Conservation (phyloP, 352 stramenopile species). For the Globisporangium canariense region DNA sequence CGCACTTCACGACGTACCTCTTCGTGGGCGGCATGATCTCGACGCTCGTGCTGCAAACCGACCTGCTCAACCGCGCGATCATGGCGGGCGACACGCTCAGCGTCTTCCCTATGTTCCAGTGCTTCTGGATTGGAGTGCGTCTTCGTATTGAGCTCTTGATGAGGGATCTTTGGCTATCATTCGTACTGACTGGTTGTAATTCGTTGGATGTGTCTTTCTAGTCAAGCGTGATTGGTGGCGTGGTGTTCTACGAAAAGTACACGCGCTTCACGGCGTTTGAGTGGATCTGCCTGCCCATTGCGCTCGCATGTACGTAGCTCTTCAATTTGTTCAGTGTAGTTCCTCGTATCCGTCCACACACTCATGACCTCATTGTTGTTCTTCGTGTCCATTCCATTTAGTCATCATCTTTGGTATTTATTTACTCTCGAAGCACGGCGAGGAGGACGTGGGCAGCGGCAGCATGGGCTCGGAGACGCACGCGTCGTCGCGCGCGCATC, state of each 20-base stretch:
- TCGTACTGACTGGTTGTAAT: constrained; percentile 13
- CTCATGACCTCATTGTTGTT: background rate
- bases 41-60: constrained; percentile 80
- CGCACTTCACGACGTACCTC: constrained; percentile 82
- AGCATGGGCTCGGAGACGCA: constrained; percentile 25
- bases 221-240: constrained; percentile 79
- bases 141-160: background rate
- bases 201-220: constrained; percentile 20
- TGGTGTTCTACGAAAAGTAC: constrained; percentile 88
- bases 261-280: constrained; percentile 69
- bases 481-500: constrained; percentile 29
- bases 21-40: constrained; percentile 81
- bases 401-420: constrained; percentile 87
- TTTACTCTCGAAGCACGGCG: constrained; percentile 70
- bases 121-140: constrained; percentile 85
- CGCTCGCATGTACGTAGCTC: constrained; percentile 56
- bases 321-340: background rate
- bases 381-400: constrained; percentile 15
- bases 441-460: constrained; percentile 33
- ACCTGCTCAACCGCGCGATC: constrained; percentile 81
- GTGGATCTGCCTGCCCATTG: constrained; percentile 79
- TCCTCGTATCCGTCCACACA: too few species aligned
- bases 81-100: constrained; percentile 83
- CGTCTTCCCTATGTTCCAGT: constrained; percentile 88
- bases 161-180: background rate